Evolutionary conservation across 805 yeast species (phyloP).

Genomic region (Tetrapisispora fleetii): DNA sequence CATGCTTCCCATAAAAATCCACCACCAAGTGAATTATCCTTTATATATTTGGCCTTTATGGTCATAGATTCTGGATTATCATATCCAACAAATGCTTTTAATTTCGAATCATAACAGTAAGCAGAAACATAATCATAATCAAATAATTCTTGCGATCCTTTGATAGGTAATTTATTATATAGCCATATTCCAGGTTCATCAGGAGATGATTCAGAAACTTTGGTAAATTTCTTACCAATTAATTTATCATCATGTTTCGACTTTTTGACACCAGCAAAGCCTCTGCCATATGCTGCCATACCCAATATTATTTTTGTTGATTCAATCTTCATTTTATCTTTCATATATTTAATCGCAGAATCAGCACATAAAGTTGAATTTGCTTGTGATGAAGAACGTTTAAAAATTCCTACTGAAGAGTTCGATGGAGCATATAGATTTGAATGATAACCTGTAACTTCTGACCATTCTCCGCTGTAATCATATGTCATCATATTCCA

Average conservation of each 20-base stretch:
- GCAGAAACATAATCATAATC: constrained; percentile 49
- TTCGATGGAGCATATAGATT: constrained; percentile 36
- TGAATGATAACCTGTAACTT: constrained; percentile 53
- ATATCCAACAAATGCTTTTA: constrained; percentile 43
- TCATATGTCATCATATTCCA: constrained; percentile 94
- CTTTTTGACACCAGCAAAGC: constrained; percentile 35
- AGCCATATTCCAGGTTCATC: constrained; percentile 45
- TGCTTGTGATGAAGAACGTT: constrained; percentile 1
- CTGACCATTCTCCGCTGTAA: constrained; percentile 71
- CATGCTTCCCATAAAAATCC: constrained; percentile 94
- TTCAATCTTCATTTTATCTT: constrained; percentile 31
- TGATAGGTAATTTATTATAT: constrained; percentile 45
- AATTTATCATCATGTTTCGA: constrained; percentile 12
- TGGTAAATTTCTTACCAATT: constrained; percentile 35
- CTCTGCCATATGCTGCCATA: constrained; percentile 77
- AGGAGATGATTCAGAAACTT: constrained; percentile 35
- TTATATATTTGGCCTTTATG: constrained; percentile 52
- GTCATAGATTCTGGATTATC: constrained; percentile 50
- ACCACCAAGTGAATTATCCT: constrained; percentile 50
- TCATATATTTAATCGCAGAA: constrained; percentile 38
- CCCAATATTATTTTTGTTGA: constrained; percentile 60
- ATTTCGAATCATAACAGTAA: constrained; percentile 36
- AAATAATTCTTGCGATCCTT: constrained; percentile 36
- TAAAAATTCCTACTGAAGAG: constrained; percentile 3
- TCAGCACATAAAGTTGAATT: constrained; percentile 35